Evolutionary conservation across 768 basidiomycete species (phyloP), one percentile per base, ranked within the genome.

Genomic region (Agrocybe praecox): DNA sequence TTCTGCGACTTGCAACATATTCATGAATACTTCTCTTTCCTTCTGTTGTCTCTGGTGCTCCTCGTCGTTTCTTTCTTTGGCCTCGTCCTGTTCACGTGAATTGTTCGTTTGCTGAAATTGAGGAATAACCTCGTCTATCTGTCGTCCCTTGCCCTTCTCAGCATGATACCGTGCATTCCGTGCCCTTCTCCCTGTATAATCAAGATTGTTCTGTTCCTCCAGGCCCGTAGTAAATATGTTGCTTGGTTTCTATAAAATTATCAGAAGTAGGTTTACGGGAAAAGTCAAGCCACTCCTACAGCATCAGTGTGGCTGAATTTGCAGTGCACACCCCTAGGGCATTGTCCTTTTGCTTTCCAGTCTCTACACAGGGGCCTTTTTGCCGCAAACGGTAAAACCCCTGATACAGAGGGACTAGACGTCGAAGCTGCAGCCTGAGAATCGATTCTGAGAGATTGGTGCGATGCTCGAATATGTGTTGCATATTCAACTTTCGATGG

Each of bases 321-420:
- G 53, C 78, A 78, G 46, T 67, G 67, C 8, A 65, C 53, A 17
- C 76, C 76, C 57, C 63, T 72, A 52, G 62, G 55, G 62, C 78
- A 79, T 14, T 40, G 36, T 8, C 64, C 67, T 43, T 77, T 76
- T 50, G 66, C 66, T 47, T 67, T 75, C 78, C 76, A 64, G 14
- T 59, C 32, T 23, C 49, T 22, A 36, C 63, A 64, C 2, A 51
- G 32, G 5, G 32, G 21, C 21, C 33, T 44, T 14, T 55, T 53
- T 18, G 36, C 33, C n/a, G 55, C 22, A 40, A 43, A 15, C 6
- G 12, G 36, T 12, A 14, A 15, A 15, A 12, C 14, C 36, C 14
- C 14, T 15, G 36, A 6, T 40, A 14, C 36, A 40, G 36, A n/a
- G 3, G 36, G 14, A 14, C 14, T n/a, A 40, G 12, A 40, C 5